A percentile compares a stretch with the other conserved stretches of the same genome.
Conservation (phyloP, 2,329 filamentous ascomycete genomes). For the Exophiala sideris region DNA sequence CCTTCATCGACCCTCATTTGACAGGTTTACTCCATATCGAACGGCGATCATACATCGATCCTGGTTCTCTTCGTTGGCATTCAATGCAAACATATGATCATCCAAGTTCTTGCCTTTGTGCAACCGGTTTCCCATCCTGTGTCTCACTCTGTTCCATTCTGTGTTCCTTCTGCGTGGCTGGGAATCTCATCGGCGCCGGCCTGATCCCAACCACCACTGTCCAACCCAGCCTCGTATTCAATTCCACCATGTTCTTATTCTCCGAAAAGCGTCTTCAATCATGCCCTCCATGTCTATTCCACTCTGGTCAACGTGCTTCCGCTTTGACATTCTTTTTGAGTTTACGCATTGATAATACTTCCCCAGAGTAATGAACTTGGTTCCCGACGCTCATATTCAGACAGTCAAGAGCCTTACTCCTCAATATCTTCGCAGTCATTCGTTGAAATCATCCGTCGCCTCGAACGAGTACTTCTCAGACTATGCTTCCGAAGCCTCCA, state of each 20-base stretch:
- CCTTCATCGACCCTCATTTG: conserved; percentile 3
- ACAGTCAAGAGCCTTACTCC: conserved; percentile 44
- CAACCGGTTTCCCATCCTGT: conserved; percentile 11
- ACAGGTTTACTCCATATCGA: not conserved
- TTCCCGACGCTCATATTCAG: conserved; percentile 31
- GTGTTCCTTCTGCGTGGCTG: conserved; percentile 15
- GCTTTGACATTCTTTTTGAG: conserved; percentile 17
- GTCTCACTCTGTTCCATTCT: conserved; percentile 20
- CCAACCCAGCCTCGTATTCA: conserved; percentile 25
- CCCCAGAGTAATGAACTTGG: conserved; percentile 33
- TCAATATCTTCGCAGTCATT: conserved; percentile 41
- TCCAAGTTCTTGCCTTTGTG: conserved; percentile 2
- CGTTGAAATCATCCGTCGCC: conserved; percentile 46
- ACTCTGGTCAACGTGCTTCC: conserved; percentile 23
- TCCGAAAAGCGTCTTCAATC: conserved; percentile 6
- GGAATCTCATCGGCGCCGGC: conserved; percentile 1
- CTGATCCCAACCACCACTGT: conserved; percentile 24
- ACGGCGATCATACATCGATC: not conserved
- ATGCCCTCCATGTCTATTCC: conserved; percentile 6
- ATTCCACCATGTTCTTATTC: conserved; percentile 17
- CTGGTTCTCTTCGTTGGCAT: conserved; percentile 1
- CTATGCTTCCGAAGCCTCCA: conserved; percentile 36
- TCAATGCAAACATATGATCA: not conserved
- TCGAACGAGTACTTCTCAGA: conserved; percentile 50
- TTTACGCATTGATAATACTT: conserved; percentile 18